Base-by-base conservation (phyloP, 2,329 filamentous ascomycete genomes). In the Graphilbum fragrans region DNA sequence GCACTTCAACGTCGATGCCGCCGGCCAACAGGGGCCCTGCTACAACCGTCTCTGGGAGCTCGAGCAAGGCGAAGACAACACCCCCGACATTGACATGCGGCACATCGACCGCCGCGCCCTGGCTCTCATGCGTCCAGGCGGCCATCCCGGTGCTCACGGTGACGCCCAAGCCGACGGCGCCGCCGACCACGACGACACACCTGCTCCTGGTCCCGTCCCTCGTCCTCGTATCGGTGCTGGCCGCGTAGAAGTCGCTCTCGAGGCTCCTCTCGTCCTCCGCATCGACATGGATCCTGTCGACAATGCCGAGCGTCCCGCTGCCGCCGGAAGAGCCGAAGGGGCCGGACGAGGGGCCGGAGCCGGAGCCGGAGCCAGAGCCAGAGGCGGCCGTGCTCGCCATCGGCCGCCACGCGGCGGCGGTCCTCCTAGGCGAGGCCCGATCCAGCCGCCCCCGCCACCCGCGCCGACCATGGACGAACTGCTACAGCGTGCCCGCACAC, bases 31-130 rank as follows among this genome's bases (percentile, higher is more conserved):
- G 25, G 83, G 77, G 2, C 66, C 66, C 11, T 98, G 92, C 56
- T 93, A 82, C 53, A 82, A 84, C 69, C 78, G 86, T 4, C 66
- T 98, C 3, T 96, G 88, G 87, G 92, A 94, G 54, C 64, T 93
- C 20, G 86, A 93, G 58, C 77, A 74, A 36, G 88, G 88, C 1
- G 87, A 95, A 50, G 76, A n/a, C 19, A 74, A n/a, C n/a, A n/a
- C n/a, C n/a, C n/a, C 12, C 29, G 6, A 31, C 6, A 14, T 31
- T 31, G 29, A 31, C 12, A 10, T 31, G 29, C 7, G 8, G 11
- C 29, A 16, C 29, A 5, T 31, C 29, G 29, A 16, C 29, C 4
- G 6, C 29, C 11, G 6, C 29, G 29, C 29, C n/a, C n/a, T n/a
- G n/a, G n/a, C n/a, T n/a, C n/a, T n/a, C n/a, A n/a, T n/a, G n/a